A percentile compares a stretch with the other conserved stretches of the same genome.
Evolutionary conservation across 148 eudicot genomes (phyloP).

Genomic region (Nepenthes gracilis): DNA sequence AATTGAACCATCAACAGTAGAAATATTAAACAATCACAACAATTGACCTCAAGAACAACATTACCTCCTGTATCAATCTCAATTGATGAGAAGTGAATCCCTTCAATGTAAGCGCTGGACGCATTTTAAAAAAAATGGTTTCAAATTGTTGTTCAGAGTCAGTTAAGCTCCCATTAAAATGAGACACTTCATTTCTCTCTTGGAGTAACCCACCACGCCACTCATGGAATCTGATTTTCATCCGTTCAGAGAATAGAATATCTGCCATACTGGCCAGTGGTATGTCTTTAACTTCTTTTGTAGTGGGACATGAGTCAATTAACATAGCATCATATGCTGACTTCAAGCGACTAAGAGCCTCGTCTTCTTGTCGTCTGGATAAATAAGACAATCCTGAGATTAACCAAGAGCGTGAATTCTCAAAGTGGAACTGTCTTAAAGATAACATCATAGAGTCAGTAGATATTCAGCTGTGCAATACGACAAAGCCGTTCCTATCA

Average conservation of each 20-base stretch:
- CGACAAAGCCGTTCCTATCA: neutral
- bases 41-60: constrained; percentile 1
- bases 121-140: constrained; percentile 65
- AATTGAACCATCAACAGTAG: too few relatives aligned
- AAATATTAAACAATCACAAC: neutral
- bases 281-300: constrained; percentile 31
- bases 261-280: constrained; percentile 50
- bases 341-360: constrained; percentile 42
- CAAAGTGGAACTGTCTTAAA: constrained; percentile 14
- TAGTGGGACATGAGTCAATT: constrained; percentile 14
- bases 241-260: constrained; percentile 72
- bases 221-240: constrained; percentile 54
- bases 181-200: constrained; percentile 17
- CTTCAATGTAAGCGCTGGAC: constrained; percentile 66
- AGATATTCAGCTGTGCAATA: neutral
- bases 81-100: constrained; percentile 81
- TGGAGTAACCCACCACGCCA: constrained; percentile 57
- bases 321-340: constrained; percentile 27
- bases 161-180: constrained; percentile 20
- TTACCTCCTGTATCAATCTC: constrained; percentile 83
- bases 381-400: constrained; percentile 98
- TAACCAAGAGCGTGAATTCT: constrained; percentile 37
- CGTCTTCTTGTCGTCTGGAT: constrained; percentile 94
- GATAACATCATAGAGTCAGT: constrained; percentile 4
- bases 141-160: constrained; percentile 35